Evolutionary conservation across 768 basidiomycete species (phyloP).

Genomic region (Tylopilus subfusipes): DNA sequence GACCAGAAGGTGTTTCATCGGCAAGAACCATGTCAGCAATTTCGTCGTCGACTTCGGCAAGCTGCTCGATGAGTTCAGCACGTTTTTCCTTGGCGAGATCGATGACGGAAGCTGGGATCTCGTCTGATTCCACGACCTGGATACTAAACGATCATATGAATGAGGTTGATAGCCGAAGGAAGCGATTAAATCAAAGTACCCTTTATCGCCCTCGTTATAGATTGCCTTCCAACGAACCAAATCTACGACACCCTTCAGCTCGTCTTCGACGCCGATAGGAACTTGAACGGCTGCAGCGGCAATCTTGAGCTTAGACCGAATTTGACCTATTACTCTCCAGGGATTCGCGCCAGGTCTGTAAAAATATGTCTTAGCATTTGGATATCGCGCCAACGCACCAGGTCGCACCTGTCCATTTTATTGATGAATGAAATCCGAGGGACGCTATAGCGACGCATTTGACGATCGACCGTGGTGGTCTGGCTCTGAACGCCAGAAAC

Average conservation of each 20-base stretch:
- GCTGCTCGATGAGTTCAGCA: conserved; percentile 85
- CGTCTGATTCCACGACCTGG: conserved; percentile 75
- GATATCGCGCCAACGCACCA: neutral
- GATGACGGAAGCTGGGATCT: conserved; percentile 76
- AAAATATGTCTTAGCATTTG: neutral
- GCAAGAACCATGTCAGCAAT: conserved; percentile 89
- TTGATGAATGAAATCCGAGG: conserved; percentile 96
- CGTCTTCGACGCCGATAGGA: conserved; percentile 87
- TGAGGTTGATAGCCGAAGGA: neutral
- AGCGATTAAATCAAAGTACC: conserved; percentile 49
- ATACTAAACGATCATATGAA: conserved; percentile 42
- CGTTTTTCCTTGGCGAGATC: conserved; percentile 82
- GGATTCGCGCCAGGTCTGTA: conserved; percentile 95
- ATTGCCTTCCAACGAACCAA: conserved; percentile 91
- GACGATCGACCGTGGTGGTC: conserved; percentile 97
- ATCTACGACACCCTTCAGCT: conserved; percentile 89
- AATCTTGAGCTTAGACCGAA: conserved; percentile 86
- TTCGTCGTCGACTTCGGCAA: conserved; percentile 94
- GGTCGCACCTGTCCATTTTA: conserved; percentile 88
- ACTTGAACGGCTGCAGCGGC: conserved; percentile 94
- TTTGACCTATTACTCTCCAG: conserved; percentile 90
- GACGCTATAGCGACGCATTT: conserved; percentile 96
- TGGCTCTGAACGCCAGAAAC: conserved; percentile 97
- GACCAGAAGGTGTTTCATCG: conserved; percentile 70
- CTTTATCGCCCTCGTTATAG: conserved; percentile 93